These are phyloP conservation scores for Echeveria elegans DNA, from an alignment of 164 flowering plant genomes.

Conservation along the genomic window DNA sequence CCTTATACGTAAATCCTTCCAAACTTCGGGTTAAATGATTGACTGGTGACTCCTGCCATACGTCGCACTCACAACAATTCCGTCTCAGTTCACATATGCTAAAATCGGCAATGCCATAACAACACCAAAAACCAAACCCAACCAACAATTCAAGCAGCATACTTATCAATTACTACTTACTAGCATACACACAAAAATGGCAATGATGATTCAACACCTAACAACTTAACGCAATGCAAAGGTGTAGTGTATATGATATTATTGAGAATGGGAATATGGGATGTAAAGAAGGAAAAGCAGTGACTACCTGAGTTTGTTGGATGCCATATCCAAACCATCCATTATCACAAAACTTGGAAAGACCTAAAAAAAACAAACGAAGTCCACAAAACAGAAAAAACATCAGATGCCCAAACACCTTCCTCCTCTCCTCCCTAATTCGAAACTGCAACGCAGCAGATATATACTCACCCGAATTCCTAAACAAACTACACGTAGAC, in stretches of 20 bases:
- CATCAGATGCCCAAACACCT: constrained; percentile 67
- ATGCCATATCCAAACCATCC: constrained; percentile 84
- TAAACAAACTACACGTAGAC: constrained; percentile 24
- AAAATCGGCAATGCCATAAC: neutral
- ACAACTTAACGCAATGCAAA: neutral
- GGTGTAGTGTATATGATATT: neutral
- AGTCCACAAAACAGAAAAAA: constrained; percentile 78
- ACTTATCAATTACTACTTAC: neutral
- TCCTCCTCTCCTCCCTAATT: constrained; percentile 54
- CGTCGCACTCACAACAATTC: no score
- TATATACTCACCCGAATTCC: constrained; percentile 16
- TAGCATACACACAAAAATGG: neutral
- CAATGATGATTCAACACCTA: neutral
- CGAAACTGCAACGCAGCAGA: constrained; percentile 25
- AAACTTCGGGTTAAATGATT: neutral
- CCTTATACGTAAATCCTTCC: neutral
- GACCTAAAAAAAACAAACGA: constrained; percentile 71
- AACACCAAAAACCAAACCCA: neutral
- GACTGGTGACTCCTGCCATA: neutral
- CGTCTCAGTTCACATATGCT: neutral
- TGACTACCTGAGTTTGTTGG: constrained; percentile 29
- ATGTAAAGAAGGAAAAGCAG: neutral
- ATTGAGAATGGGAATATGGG: neutral
- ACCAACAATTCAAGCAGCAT: neutral
- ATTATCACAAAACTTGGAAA: constrained; percentile 65